Base-by-base conservation (phyloP, 768 basidiomycete genomes). In the Lactarius akahatsu region DNA sequence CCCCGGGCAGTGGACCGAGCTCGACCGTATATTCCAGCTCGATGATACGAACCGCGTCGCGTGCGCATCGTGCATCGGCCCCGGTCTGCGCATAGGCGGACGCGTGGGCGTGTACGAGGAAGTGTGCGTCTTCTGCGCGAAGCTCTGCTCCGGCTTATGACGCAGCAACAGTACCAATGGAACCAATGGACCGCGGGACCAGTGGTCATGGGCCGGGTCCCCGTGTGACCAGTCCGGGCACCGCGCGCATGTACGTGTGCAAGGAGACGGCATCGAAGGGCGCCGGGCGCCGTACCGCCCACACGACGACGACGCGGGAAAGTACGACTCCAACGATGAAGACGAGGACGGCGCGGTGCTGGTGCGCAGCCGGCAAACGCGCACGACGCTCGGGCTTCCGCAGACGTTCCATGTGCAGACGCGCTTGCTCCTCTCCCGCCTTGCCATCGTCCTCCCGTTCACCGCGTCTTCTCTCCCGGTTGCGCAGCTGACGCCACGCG, bases 221-320 rank as follows among this genome's bases (percentile, higher is more conserved):
- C 30, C 2, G 30, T 3, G 30, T 3, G 5, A 30, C 3, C 30
- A 3, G 30, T 30, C 30, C 30, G 30, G 30, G 30, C 30, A 5
- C 30, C 30, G 30, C 30, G 45, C 1, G 71, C 73, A 43, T 82
- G 83, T 67, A 30, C 76, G 89, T 60, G 85, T 78, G 65, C 74
- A 87, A 28, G 88, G 89, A 2, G 83, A 86, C 79, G 89, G 90
- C 1, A 89, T 90, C 62, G 89, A 91, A 73, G 88, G 89, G 11
- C 79, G 85, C 2, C 65, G 65, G 3, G 40, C 65, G 47, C 64
- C 76, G 66, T 38, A 59, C 41, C 57, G 58, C 26, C 26, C 32
- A 5, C 52, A 63, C 70, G 45, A 71, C 26, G 45, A 71, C 26
- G 52, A 32, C 3, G 36, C 20, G 4, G 20, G 30, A 15, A 65